These are phyloP conservation scores for Delphinella strobiligena DNA, from an alignment of 2,329 filamentous ascomycete genomes.

Conservation along the genomic window DNA sequence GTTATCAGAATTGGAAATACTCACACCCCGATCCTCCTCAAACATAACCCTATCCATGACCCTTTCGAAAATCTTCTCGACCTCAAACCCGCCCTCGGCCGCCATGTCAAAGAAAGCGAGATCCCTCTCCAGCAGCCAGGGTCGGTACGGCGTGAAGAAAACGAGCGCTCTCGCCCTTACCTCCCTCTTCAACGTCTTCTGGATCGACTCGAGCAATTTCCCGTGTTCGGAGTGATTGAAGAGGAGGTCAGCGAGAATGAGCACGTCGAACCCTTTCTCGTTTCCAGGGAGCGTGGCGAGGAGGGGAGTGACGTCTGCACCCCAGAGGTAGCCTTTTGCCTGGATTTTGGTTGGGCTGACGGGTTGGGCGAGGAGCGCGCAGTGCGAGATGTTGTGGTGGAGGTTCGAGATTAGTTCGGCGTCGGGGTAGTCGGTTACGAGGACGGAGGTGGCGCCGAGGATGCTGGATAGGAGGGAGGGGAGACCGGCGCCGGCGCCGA, in stretches of 20 bases:
- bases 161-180: constrained; percentile 57
- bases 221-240: constrained; percentile 84
- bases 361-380: constrained; percentile 25
- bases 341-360: constrained; percentile 24
- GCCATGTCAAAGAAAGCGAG: constrained; percentile 76
- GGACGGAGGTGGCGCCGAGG: constrained; percentile 52
- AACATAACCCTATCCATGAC: constrained; percentile 81
- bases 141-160: constrained; percentile 89
- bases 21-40: constrained; percentile 67
- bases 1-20: no score
- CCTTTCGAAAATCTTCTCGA: constrained; percentile 70
- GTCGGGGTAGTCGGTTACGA: constrained; percentile 86
- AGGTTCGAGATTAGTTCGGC: constrained; percentile 71
- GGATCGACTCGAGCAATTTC: constrained; percentile 62
- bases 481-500: constrained; percentile 78
- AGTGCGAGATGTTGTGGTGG: constrained; percentile 57
- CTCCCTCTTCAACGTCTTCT: constrained; percentile 48
- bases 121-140: constrained; percentile 79
- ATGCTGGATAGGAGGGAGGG: constrained; percentile 64
- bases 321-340: constrained; percentile 69
- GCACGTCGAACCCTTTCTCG: constrained; percentile 53
- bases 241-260: constrained; percentile 78
- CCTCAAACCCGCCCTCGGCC: constrained; percentile 55
- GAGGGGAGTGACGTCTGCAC: constrained; percentile 48
- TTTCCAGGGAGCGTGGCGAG: constrained; percentile 41